phyloP scores from a whole-genome alignment of 2,329 filamentous ascomycete genomes.

The Neofusicoccum parvum region DNA sequence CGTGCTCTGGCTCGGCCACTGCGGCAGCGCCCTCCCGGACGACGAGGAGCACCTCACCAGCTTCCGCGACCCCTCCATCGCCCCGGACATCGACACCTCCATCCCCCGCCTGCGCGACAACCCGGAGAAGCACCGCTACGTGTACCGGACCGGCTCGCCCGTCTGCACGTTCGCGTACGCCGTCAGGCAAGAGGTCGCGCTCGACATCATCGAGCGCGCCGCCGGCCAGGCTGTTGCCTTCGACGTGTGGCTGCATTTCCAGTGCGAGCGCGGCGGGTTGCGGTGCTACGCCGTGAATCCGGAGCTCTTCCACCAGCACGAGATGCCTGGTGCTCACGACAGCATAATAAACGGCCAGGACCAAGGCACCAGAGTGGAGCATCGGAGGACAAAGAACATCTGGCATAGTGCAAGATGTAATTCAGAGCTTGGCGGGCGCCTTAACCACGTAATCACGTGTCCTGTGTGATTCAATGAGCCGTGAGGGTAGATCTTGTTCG shows the following conservation, averaged over 20 bases:
- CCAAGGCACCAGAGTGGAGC: neutral
- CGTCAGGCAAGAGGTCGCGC: conserved; percentile 1
- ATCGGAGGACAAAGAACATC: conserved; percentile 17
- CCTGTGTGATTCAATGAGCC: too few species aligned
- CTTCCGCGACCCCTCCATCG: conserved; percentile 16
- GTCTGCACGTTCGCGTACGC: conserved; percentile 22
- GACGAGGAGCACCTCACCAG: neutral
- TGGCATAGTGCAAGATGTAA: conserved; percentile 24
- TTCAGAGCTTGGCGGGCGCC: too few species aligned
- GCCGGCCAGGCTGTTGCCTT: neutral
- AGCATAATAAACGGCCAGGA: conserved; percentile 3
- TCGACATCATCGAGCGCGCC: neutral
- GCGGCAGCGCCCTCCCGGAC: conserved; percentile 24
- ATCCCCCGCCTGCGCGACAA: neutral
- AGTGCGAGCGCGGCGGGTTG: conserved; percentile 1
- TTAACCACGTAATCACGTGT: too few species aligned
- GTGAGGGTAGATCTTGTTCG: too few species aligned
- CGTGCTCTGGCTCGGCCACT: conserved; percentile 41
- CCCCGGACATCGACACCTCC: conserved; percentile 8
- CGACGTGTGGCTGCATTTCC: conserved; percentile 22
- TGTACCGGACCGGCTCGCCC: conserved; percentile 1
- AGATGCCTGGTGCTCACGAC: conserved; percentile 17
- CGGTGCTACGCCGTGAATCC: conserved; percentile 21
- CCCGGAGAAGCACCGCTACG: neutral
- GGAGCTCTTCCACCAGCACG: conserved; percentile 23